Evolutionary conservation across 306 rosid species (phyloP), one percentile per base, ranked within the genome.

Genomic region (Prunus armeniaca): DNA sequence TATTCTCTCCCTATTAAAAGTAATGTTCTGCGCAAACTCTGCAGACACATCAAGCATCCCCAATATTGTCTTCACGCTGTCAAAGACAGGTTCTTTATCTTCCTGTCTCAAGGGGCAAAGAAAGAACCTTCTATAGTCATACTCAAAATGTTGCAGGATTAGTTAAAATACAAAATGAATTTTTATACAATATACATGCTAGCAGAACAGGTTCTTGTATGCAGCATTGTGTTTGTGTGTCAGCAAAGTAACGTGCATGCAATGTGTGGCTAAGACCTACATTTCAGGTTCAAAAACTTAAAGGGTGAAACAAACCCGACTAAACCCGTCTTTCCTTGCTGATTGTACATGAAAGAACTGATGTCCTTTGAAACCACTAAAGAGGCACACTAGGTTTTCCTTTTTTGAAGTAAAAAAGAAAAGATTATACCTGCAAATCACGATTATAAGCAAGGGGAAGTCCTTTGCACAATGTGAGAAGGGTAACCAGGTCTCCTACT

Each of bases 31-130:
- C 4, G 99, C 93, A 82, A 95, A 95, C 82, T 95, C 97, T 1
- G 99, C 87, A 3, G 99, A 92, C 71, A 95, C 93, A 82, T 95
- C 99, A 76, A 95, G 97, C 99, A 95, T 95, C 52, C 99, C 97
- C 90, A 88, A 71, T 67, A 95, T 89, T 52, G 99, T 88, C 87
- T 86, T 95, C 30, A 92, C 97, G 4, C 97, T 92, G 86, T 95
- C 99, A 78, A 95, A 95, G 73, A 81, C 92, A 45, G 99, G 99
- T 74, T 95, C 99, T 83, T 95, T 95, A 71, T 95, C 99, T 79
- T 95, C 99, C 99, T 95, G 83, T 67, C 72, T 63, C 79, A 81
- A 76, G 71, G 73, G 64, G 69, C 27, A 63, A 69, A 76, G 67
- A 28, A 17, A 66, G 71, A 73, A 30, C 32, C n/a, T 45, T 56